Percentiles rank a stretch among this genome's conserved stretches.
These are phyloP conservation scores for Hanseniaspora meyeri DNA, from an alignment of 805 yeast genomes.

Conservation along the genomic window DNA sequence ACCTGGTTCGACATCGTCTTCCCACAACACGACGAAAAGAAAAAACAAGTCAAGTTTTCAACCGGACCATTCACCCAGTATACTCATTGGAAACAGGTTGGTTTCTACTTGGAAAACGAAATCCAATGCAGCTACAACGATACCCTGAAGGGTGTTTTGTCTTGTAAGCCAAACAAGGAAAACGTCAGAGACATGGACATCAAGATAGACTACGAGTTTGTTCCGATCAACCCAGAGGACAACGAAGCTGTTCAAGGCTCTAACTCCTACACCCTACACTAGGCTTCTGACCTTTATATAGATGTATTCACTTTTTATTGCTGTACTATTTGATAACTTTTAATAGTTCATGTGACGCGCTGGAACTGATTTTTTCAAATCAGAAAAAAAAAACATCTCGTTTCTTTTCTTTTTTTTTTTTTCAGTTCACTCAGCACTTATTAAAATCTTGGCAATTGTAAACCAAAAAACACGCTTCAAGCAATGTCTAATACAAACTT, in stretches of 20 bases:
- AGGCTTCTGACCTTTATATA: background rate
- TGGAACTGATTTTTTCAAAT: too few species aligned
- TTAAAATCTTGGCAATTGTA: too few species aligned
- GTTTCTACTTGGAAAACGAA: conserved; percentile 77
- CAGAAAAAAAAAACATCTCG: too few species aligned
- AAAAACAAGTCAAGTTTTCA: conserved; percentile 57
- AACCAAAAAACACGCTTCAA: background rate
- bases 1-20: conserved; percentile 94
- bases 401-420: background rate
- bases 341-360: too few species aligned
- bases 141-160: conserved; percentile 52
- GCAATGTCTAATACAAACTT: conserved; percentile 27
- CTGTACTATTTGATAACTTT: background rate
- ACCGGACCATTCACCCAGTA: conserved; percentile 91
- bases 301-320: background rate
- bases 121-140: conserved; percentile 70
- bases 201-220: conserved; percentile 45
- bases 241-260: conserved; percentile 48
- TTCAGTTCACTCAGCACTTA: background rate
- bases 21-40: conserved; percentile 40
- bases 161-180: conserved; percentile 58
- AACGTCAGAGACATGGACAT: conserved; percentile 90
- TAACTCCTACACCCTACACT: conserved; percentile 31
- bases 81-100: conserved; percentile 99
- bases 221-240: conserved; percentile 32